Evolutionary conservation across 352 stramenopile species (phyloP).

Genomic region (Phytophthora hibernalis): DNA sequence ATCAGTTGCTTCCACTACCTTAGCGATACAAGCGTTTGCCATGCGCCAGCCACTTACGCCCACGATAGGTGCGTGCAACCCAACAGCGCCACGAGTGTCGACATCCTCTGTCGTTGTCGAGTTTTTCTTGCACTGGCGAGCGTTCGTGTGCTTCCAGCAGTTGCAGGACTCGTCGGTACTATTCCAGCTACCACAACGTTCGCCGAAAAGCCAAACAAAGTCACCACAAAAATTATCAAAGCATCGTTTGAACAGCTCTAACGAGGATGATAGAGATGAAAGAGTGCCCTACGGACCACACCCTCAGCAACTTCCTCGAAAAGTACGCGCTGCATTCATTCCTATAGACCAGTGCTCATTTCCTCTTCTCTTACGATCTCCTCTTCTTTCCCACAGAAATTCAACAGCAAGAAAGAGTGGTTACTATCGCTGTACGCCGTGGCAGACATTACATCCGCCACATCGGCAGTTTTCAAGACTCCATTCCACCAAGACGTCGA

Average conservation of each 20-base stretch:
- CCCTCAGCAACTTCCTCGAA: slow-evolving; percentile 28
- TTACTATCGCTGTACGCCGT: slow-evolving; percentile 58
- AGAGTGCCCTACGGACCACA: slow-evolving; percentile 23
- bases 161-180: slow-evolving; percentile 51
- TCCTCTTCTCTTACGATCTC: slow-evolving; percentile 2
- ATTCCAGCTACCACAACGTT: slow-evolving; percentile 24
- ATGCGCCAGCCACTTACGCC: slow-evolving; percentile 17
- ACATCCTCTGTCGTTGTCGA: slow-evolving; percentile 29
- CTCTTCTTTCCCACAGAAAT: slow-evolving; percentile 35
- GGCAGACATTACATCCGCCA: slow-evolving; percentile 37
- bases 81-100: background rate
- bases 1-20: background rate
- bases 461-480: slow-evolving; percentile 35
- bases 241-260: background rate
- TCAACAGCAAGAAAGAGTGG: slow-evolving; percentile 55
- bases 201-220: slow-evolving; percentile 25
- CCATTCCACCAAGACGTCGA: slow-evolving; percentile 39
- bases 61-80: background rate
- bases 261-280: slow-evolving; percentile 6
- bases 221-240: slow-evolving; percentile 1
- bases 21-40: slow-evolving; percentile 13
- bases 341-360: background rate
- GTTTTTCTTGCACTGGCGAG: slow-evolving; percentile 58
- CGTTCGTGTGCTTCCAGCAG: slow-evolving; percentile 61
- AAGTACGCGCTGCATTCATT: slow-evolving; percentile 14